Conservation (phyloP, 2,329 filamentous ascomycete species). For the Fusarium falciforme region DNA sequence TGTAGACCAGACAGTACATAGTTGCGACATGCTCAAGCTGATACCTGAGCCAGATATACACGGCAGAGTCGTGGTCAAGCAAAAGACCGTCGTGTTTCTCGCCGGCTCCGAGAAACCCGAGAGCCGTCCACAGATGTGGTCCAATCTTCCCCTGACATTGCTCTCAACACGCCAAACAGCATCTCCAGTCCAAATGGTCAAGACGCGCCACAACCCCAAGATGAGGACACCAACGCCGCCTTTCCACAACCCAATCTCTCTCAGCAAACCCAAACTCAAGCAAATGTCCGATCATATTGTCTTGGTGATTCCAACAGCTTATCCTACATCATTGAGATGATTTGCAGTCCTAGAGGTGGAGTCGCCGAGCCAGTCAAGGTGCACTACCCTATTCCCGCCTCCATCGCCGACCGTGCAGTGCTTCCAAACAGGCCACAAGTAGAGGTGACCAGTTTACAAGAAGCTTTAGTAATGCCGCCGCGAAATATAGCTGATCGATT, state of each 20-base stretch:
- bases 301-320: constrained; percentile 30
- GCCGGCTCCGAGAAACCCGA: not conserved
- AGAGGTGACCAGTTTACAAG: constrained; percentile 8
- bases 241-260: not conserved
- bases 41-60: not conserved
- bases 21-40: not conserved
- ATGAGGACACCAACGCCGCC: fast-evolving
- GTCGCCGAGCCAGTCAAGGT: constrained; percentile 34
- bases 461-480: constrained; percentile 13
- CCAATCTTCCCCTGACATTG: not conserved
- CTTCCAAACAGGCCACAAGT: constrained; percentile 3
- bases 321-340: constrained; percentile 37
- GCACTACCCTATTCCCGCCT: constrained; percentile 34
- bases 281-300: constrained; percentile 8
- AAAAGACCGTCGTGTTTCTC: constrained; percentile 1
- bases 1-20: fast-evolving
- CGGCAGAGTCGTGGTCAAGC: not conserved
- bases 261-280: not conserved
- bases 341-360: constrained; percentile 22
- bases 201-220: fast-evolving
- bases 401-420: constrained; percentile 20
- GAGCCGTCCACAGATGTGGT: not conserved
- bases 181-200: not conserved
- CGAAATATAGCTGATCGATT: constrained; percentile 25
- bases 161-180: not conserved